phyloP scores from a whole-genome alignment of 306 rosid genomes.

The Dryas alaskensis region DNA sequence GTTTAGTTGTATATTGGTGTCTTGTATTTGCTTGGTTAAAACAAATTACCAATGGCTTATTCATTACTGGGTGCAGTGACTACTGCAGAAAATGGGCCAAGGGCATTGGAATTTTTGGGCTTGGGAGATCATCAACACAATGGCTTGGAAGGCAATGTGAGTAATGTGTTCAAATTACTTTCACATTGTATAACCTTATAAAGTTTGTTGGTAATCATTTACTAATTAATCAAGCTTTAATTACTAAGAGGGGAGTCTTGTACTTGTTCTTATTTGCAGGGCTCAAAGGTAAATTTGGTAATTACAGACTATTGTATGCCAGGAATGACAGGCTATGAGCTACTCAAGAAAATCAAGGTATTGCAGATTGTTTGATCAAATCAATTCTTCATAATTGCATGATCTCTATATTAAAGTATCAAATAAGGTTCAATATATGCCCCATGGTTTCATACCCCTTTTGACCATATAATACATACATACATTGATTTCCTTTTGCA shows the following conservation, averaged over 20 bases:
- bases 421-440: neutral
- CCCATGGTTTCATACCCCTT: neutral
- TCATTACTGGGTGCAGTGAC: slow-evolving; percentile 51
- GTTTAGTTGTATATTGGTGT: neutral
- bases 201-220: neutral
- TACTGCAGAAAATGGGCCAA: slow-evolving; percentile 83
- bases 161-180: neutral
- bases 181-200: neutral
- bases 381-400: neutral
- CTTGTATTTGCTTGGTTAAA: neutral
- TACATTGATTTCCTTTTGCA: neutral
- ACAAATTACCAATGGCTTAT: neutral
- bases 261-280: slow-evolving; percentile 36
- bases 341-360: slow-evolving; percentile 92
- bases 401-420: neutral
- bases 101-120: slow-evolving; percentile 82
- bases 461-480: neutral
- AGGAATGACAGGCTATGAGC: slow-evolving; percentile 94
- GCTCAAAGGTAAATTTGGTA: slow-evolving; percentile 70
- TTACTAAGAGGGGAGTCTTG: neutral
- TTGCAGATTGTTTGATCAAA: neutral
- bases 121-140: slow-evolving; percentile 50
- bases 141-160: slow-evolving; percentile 45
- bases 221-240: neutral
- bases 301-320: slow-evolving; percentile 97